Base-by-base conservation (phyloP, 768 basidiomycete species). In the Mycena indigotica region DNA sequence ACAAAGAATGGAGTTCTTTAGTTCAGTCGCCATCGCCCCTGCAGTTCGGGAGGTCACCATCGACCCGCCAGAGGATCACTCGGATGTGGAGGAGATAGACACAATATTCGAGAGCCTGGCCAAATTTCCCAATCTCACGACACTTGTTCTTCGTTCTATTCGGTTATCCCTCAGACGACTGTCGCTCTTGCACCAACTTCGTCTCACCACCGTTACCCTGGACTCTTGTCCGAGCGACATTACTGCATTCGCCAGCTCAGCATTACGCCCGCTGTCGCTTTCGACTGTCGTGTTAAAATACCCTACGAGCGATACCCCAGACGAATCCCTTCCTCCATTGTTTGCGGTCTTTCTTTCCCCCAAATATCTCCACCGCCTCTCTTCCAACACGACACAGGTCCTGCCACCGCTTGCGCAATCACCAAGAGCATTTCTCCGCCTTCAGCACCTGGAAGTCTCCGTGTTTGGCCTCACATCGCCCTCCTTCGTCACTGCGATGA, bases 31-130 rank as follows among this genome's bases (percentile, higher is more conserved):
- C 28, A 63, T 63, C 6, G 62, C 62, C 19, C 58, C 58, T 19
- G 62, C 58, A 26, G 62, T 63, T 49, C 57, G 58, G 12, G 62
- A 63, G 55, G 56, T 55, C 46, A 59, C 58, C 53, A 57, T 63
- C 28, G 58, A 60, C 44, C 62, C 62, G 28, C 58, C 50, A 19
- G 62, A 63, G 30, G 40, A 58, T 38, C 61, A 57, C 52, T 56
- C 61, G 50, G 61, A 63, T 35, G 57, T 63, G 41, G 29, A 58
- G 25, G 29, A 58, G 25, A 54, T 63, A 24, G 62, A 63, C 41
- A 50, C 58, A 23, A 63, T 63, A 23, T 60, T 63, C 21, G 62
- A 59, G 52, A 55, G 62, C 30, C 48, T 63, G 40, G 29, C 54
- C 40, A 56, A 51, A 25, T 44, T 63, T 41, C 62, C 62, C 21